Percentiles rank a stretch among this genome's conserved stretches.
Evolutionary conservation across 192 early-diverging fungal species (phyloP).

Genomic region (Coemansia umbellata): DNA sequence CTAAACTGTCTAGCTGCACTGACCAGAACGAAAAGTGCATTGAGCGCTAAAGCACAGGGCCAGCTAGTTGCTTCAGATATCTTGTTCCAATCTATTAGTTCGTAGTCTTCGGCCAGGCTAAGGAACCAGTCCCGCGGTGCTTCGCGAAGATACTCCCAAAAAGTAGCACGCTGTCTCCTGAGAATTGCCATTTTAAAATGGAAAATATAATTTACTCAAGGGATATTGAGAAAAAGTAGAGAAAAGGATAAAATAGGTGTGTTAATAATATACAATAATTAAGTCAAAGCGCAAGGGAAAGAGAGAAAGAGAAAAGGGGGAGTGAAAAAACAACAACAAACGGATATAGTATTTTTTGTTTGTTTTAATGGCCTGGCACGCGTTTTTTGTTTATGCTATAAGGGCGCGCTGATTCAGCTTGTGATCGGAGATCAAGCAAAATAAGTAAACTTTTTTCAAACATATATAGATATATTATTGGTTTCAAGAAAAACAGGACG

Average conservation of each 20-base stretch:
- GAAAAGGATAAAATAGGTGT: neutral
- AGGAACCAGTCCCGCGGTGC: slow-evolving; percentile 45
- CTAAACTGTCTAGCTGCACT: slow-evolving; percentile 23
- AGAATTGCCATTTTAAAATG: slow-evolving; percentile 24
- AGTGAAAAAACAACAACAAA: neutral
- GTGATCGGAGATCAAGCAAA: too few species aligned
- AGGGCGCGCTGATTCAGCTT: too few species aligned
- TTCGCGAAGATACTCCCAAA: slow-evolving; percentile 40
- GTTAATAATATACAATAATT: neutral
- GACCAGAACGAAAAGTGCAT: slow-evolving; percentile 31
- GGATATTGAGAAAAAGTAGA: neutral
- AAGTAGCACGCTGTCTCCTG: slow-evolving; percentile 19
- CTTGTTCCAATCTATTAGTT: slow-evolving; percentile 47
- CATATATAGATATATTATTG: too few species aligned
- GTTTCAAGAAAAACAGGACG: too few species aligned
- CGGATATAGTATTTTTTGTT: too few species aligned
- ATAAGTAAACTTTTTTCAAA: too few species aligned
- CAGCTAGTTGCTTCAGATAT: slow-evolving; percentile 47
- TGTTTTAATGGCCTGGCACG: too few species aligned
- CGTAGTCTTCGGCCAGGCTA: slow-evolving; percentile 44
- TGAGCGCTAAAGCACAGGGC: slow-evolving; percentile 42
- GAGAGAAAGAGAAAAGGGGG: neutral
- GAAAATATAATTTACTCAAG: too few species aligned
- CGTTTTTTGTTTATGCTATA: too few species aligned
- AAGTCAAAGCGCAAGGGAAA: neutral